Evolutionary conservation across 768 basidiomycete species (phyloP).

Genomic region (Dioszegia crocea): DNA sequence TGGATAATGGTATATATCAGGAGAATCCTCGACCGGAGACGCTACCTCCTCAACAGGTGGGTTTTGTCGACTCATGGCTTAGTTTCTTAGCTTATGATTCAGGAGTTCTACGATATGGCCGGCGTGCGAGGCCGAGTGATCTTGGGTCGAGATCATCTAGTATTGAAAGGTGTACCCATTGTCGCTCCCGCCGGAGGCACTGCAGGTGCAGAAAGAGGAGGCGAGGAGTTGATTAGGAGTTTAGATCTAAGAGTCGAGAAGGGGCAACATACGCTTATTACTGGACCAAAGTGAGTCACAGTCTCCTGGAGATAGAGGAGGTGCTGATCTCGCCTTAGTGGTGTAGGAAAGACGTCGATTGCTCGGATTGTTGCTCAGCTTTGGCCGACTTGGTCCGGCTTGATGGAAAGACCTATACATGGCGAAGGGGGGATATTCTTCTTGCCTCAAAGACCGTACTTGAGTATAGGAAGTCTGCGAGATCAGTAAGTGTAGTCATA

Average conservation of each 20-base stretch:
- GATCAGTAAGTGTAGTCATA: slow-evolving; percentile 62
- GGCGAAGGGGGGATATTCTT: slow-evolving; percentile 62
- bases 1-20: slow-evolving; percentile 52
- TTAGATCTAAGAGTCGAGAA: slow-evolving; percentile 61
- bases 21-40: slow-evolving; percentile 54
- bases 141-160: slow-evolving; percentile 56
- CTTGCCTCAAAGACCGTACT: slow-evolving; percentile 88
- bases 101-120: slow-evolving; percentile 60
- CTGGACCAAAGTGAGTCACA: slow-evolving; percentile 59
- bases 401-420: slow-evolving; percentile 55
- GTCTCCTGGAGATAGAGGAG: neutral
- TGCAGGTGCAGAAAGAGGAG: slow-evolving; percentile 49
- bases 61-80: neutral
- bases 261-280: slow-evolving; percentile 88
- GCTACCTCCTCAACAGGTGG: slow-evolving; percentile 46
- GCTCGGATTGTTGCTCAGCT: slow-evolving; percentile 83
- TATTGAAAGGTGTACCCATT: slow-evolving; percentile 51
- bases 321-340: slow-evolving; percentile 56
- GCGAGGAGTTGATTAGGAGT: slow-evolving; percentile 63
- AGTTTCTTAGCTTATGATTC: neutral
- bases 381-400: slow-evolving; percentile 61
- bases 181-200: slow-evolving; percentile 52
- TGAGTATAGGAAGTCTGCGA: slow-evolving; percentile 77
- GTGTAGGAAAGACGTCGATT: slow-evolving; percentile 84
- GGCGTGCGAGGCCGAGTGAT: slow-evolving; percentile 61